These are phyloP conservation scores for Mychonastes homosphaera DNA, from an alignment of 139 green algal species.

Conservation along the genomic window DNA sequence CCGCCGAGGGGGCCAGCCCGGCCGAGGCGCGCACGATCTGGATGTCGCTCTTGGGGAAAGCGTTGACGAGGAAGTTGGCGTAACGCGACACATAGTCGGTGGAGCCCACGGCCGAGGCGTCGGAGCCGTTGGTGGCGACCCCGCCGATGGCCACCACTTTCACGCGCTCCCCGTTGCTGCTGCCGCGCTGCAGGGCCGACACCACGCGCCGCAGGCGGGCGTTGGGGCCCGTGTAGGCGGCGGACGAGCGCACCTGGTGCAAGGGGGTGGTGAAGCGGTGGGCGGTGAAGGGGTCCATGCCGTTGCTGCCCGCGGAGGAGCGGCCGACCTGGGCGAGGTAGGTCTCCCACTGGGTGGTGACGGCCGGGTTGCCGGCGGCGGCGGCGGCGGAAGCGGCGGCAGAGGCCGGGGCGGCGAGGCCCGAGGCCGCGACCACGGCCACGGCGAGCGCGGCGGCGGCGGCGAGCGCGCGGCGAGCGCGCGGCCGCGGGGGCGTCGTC, in stretches of 20 bases:
- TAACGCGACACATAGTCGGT: conserved; percentile 17
- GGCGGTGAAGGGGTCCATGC: neutral
- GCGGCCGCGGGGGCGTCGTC: no score
- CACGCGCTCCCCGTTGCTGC: no score
- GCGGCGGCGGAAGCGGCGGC: no score
- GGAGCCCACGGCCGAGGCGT: neutral
- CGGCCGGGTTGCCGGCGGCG: no score
- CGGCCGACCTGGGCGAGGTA: no score
- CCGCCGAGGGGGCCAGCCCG: conserved; percentile 15
- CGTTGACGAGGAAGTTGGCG: conserved; percentile 8
- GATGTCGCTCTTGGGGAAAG: conserved; percentile 7
- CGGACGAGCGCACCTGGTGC: no score
- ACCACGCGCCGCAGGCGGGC: conserved; percentile 15
- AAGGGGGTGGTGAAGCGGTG: conserved; percentile 1
- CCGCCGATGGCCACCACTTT: conserved; percentile 21
- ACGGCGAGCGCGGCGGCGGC: no score
- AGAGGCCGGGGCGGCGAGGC: no score
- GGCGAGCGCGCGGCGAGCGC: no score
- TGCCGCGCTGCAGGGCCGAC: no score
- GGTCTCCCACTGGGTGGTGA: no score
- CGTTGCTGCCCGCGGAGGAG: neutral
- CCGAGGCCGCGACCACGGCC: no score
- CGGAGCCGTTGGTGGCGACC: conserved; percentile 17
- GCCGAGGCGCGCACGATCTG: conserved; percentile 1
- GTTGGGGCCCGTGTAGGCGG: conserved; percentile 12